Conservation (phyloP, 345 rosid genomes). For the Sapria himalayana region DNA sequence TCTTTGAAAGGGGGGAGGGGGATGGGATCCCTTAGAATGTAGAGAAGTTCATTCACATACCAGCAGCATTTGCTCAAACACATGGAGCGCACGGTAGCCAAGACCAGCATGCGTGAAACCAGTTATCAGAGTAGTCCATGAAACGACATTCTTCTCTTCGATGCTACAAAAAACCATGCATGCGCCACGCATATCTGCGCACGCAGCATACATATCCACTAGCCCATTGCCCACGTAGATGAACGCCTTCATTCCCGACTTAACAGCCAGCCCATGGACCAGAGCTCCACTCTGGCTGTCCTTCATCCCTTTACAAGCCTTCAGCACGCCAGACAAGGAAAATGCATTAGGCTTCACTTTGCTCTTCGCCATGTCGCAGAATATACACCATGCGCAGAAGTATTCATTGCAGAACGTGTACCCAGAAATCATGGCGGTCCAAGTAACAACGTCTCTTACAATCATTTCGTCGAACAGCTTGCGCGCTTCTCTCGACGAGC, state of each 20-base stretch:
- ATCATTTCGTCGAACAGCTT: constrained; percentile 53
- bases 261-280: constrained; percentile 48
- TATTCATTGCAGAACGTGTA: constrained; percentile 26
- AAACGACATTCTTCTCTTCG: constrained; percentile 32
- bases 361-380: constrained; percentile 29
- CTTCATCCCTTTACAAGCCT: constrained; percentile 51
- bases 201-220: constrained; percentile 53
- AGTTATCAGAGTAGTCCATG: constrained; percentile 71
- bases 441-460: constrained; percentile 46
- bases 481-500: constrained; percentile 24
- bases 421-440: constrained; percentile 51
- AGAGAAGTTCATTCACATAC: too few relatives aligned
- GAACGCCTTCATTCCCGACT: constrained; percentile 41
- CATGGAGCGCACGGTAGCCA: constrained; percentile 34
- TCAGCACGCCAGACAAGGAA: constrained; percentile 46
- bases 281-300: constrained; percentile 25
- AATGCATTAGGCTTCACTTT: constrained; percentile 35
- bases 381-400: constrained; percentile 33
- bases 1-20: too few relatives aligned
- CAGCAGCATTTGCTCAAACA: constrained; percentile 46
- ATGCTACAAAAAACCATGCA: constrained; percentile 31
- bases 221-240: constrained; percentile 47
- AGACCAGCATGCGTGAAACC: constrained; percentile 66
- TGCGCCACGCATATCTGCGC: constrained; percentile 36
- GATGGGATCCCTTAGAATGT: too few relatives aligned